Conservation (phyloP, 768 basidiomycete genomes). For the Tulasnella sp. region DNA sequence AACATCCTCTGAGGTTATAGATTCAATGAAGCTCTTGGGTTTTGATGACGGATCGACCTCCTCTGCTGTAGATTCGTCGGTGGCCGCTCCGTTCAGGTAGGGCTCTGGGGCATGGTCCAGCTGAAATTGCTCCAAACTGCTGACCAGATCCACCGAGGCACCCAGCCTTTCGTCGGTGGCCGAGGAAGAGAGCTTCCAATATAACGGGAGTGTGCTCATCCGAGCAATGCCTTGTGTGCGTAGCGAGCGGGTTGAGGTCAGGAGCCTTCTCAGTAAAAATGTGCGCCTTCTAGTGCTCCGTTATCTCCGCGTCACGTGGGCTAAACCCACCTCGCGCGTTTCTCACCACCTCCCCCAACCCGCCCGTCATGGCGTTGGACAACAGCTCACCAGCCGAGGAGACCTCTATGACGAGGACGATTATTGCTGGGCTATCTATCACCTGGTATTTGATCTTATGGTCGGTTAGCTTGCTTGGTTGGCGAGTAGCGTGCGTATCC, state of each 20-base stretch:
- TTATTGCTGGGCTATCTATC: conserved; percentile 38
- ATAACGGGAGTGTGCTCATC: conserved; percentile 70
- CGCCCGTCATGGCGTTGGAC: neutral
- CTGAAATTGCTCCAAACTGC: conserved; percentile 82
- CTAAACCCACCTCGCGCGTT: neutral
- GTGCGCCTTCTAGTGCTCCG: conserved; percentile 8
- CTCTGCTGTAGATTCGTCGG: conserved; percentile 48
- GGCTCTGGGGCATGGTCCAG: conserved; percentile 42
- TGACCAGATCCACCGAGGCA: conserved; percentile 79
- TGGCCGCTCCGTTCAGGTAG: conserved; percentile 32
- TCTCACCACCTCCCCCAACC: neutral
- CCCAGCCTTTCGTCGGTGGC: conserved; percentile 75
- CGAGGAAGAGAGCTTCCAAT: conserved; percentile 87
- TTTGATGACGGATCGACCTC: conserved; percentile 34
- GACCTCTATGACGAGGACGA: neutral
- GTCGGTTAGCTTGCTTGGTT: conserved; percentile 64
- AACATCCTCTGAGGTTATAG: conserved; percentile 81
- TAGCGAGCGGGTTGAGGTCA: neutral
- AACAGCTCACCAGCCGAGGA: neutral
- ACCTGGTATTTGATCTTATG: conserved; percentile 63
- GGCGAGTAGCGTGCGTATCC: conserved; percentile 60
- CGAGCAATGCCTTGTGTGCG: neutral
- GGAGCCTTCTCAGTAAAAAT: conserved; percentile 16
- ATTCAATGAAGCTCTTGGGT: conserved; percentile 52
- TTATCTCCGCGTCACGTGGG: conserved; percentile 2